A percentile compares a stretch with the other conserved stretches of the same genome.
Evolutionary conservation across 495 filamentous ascomycete species (phyloP).

Genomic region (Trichoderma erinaceum): DNA sequence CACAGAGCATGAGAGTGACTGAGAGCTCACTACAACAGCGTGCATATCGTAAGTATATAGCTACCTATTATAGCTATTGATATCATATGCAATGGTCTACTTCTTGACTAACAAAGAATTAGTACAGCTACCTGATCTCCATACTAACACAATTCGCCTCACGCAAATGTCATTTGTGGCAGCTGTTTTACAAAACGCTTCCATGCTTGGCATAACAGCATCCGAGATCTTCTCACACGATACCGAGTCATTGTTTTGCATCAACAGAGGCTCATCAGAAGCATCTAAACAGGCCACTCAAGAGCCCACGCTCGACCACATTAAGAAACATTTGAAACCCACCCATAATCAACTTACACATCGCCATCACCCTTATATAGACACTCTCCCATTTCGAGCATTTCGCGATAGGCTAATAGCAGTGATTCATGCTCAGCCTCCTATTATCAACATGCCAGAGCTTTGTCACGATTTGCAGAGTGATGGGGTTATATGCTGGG

Average conservation of each 20-base stretch:
- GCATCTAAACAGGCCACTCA: background rate
- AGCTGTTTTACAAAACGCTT: background rate
- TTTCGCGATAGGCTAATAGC: background rate
- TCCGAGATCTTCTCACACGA: background rate
- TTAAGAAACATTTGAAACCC: background rate
- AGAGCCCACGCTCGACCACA: background rate
- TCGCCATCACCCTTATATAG: conserved; percentile 1
- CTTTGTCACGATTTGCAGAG: conserved; percentile 23
- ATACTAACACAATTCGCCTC: background rate
- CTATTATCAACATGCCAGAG: conserved; percentile 21
- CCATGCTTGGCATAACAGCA: background rate
- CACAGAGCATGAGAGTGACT: background rate
- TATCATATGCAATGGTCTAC: background rate
- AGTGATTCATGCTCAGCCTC: conserved; percentile 14
- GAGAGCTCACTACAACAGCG: background rate
- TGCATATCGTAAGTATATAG: background rate
- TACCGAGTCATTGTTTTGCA: background rate
- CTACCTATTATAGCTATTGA: background rate
- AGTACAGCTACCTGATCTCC: conserved; percentile 1
- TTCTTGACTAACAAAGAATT: background rate
- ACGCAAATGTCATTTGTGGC: conserved; percentile 8
- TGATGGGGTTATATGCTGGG: conserved; percentile 24
- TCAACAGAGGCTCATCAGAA: too few species aligned
- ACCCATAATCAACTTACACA: conserved; percentile 2
- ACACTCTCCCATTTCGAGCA: background rate